phyloP scores from a whole-genome alignment of 768 basidiomycete genomes.

The Leccinum subgranulosum region DNA sequence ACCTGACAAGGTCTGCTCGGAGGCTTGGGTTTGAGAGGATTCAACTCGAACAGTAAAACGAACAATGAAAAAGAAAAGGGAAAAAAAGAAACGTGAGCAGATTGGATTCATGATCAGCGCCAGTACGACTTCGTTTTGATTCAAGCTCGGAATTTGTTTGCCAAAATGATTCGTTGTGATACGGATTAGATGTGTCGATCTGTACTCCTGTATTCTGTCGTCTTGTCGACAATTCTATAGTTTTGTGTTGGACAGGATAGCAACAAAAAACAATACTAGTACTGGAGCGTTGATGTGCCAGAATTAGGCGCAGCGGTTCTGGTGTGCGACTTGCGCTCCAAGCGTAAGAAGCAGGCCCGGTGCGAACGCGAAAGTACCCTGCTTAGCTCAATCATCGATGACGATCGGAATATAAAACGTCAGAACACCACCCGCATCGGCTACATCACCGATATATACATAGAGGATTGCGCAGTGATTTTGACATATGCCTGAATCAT shows the following conservation, averaged over 20 bases:
- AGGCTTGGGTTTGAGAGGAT: constrained; percentile 41
- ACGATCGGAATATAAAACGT: constrained; percentile 87
- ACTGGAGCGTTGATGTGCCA: too few species aligned
- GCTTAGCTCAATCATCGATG: constrained; percentile 47
- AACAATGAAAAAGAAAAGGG: neutral
- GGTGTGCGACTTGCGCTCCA: neutral
- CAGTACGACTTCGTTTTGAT: neutral
- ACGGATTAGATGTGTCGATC: constrained; percentile 4
- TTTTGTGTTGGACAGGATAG: neutral
- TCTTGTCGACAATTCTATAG: neutral
- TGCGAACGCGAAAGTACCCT: neutral
- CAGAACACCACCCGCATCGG: constrained; percentile 77
- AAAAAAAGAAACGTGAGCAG: neutral
- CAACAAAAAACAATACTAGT: neutral
- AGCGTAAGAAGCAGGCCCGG: neutral
- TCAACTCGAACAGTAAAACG: neutral
- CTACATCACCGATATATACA: constrained; percentile 81
- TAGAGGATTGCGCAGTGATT: constrained; percentile 84
- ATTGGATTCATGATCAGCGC: neutral
- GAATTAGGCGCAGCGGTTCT: neutral
- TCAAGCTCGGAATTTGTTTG: constrained; percentile 6
- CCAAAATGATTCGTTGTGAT: constrained; percentile 1
- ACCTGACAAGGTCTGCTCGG: constrained; percentile 71
- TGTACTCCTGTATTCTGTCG: neutral
- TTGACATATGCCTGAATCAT: constrained; percentile 66